Evolutionary conservation across 768 basidiomycete genomes (phyloP), one percentile per base, ranked within the genome.

Genomic region (Coprinellus micaceus): DNA sequence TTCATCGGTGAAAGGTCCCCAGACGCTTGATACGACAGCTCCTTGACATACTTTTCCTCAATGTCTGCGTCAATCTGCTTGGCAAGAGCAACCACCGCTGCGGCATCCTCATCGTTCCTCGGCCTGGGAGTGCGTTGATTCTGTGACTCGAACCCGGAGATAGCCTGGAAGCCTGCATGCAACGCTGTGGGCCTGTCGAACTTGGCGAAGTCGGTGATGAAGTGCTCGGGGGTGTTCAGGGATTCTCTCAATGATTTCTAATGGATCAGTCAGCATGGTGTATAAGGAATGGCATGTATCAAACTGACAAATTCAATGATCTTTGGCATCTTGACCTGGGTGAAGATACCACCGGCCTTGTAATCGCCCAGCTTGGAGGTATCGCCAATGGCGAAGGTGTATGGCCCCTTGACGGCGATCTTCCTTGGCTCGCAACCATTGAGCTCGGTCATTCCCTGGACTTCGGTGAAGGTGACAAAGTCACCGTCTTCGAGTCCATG

Each of bases 401-500:
- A 99, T 0, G 97, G 97, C 2, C 96, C 97, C 66, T 96, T 98
- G 59, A 96, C 93, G 15, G 88, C 77, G 36, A 99, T 74, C 71
- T 95, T 98, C 52, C 94, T 81, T 17, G 97, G 93, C 67, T 95
- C 90, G 66, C 91, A 92, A 3, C 78, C 89, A 63, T 98, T 98
- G 29, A 98, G 72, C 65, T 91, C 91, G 24, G 81, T 78, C 93
- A 97, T 96, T 33, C 97, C 97, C 71, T 95, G 88, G 24, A 99
- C 85, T 74, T 99, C 97, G 17, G 84, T 82, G 75, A 99, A 98
- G 4, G 97, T 95, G 22, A 98, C 95, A 64, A 87, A 98, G 67
- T 98, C 94, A 15, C 97, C 97, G 68, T 98, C 97, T 69, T 98
- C 94, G n/a, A 99, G 81, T 19, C 97, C 97, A 69, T 98, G 97